These are phyloP conservation scores for Penicillium odoratum DNA, from an alignment of 495 filamentous ascomycete species.

Conservation along the genomic window DNA sequence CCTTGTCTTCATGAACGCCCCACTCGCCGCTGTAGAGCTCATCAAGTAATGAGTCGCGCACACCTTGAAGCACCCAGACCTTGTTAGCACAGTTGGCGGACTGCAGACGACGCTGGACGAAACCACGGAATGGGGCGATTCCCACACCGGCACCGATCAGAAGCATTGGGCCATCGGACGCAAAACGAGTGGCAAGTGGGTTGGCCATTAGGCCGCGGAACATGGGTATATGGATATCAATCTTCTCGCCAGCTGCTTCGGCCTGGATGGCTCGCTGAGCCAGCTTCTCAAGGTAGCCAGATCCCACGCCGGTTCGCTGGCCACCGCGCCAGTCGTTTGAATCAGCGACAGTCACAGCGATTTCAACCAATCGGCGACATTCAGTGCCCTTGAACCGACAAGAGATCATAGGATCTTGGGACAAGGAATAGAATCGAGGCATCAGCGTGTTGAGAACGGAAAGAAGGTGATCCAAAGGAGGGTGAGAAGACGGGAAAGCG, in stretches of 20 bases:
- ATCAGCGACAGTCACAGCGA: constrained; percentile 93
- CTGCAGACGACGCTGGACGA: constrained; percentile 90
- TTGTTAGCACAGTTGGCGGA: constrained; percentile 98
- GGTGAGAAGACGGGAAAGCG: constrained; percentile 89
- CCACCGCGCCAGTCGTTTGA: constrained; percentile 74
- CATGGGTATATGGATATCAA: constrained; percentile 81
- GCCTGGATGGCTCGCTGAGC: constrained; percentile 68
- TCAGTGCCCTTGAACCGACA: constrained; percentile 64
- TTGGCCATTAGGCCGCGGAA: constrained; percentile 99
- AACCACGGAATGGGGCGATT: constrained; percentile 94
- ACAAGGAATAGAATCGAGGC: constrained; percentile 97
- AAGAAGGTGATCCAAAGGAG: constrained; percentile 77
- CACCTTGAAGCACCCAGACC: constrained; percentile 98
- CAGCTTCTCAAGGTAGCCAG: constrained; percentile 82
- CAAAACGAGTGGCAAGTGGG: constrained; percentile 85
- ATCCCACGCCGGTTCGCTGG: constrained; percentile 67
- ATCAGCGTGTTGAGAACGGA: constrained; percentile 82
- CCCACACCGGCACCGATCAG: constrained; percentile 96
- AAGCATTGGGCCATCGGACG: constrained; percentile 92
- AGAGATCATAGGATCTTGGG: constrained; percentile 89
- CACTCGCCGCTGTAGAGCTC: constrained; percentile 96
- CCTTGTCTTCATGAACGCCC: constrained; percentile 88
- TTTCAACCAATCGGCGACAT: constrained; percentile 82
- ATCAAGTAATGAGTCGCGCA: constrained; percentile 87
- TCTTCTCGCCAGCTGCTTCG: constrained; percentile 49